Base-by-base conservation (phyloP, 2,329 filamentous ascomycete genomes). In the Sclerotiophoma versabilis region DNA sequence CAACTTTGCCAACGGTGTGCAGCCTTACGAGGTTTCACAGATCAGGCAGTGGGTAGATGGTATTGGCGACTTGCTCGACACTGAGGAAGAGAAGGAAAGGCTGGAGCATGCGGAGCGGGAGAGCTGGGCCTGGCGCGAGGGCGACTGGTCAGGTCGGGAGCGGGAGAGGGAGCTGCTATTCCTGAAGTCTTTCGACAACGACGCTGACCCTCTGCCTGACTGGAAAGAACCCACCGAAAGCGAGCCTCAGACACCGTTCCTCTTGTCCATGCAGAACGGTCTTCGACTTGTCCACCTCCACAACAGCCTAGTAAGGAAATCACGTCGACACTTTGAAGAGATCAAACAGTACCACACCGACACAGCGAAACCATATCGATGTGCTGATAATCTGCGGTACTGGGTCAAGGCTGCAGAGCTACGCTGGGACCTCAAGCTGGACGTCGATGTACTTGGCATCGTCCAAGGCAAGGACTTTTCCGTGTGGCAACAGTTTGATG, bases 321-420 rank as follows among this genome's bases (percentile, higher is more conserved):
- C 93, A 19, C 87, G 89, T 70, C 84, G 91, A 25, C 90, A 90
- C 7, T 98, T 98, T 72, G 92, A 93, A 46, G 86, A 91, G 59
- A 97, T 99, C 70, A 92, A 91, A 52, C 84, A 84, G 9, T 97
- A 89, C 75, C 95, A 98, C 74, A 88, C 87, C n/a, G 92, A 99
- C 74, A 93, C 95, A 9, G 88, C 87, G 56, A 98, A 98, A 77
- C 95, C 95, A 0, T 99, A 99, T 74, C 89, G 95, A 42, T 88
- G 88, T 59, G 92, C 93, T 3, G 95, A 99, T 65, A 99, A 99
- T 73, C 82, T 99, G 58, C 86, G 92, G 33, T 99, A 90, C 80
- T 99, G 95, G 93, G 85, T 90, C 76, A 99, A 99, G 79, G 95
- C 93, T 1, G 92, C 93, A 7, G 93, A 99, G 77, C 81, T 98